Percentiles rank a stretch among this genome's conserved stretches.
These are phyloP conservation scores for Phialocephala sp. DNA, from an alignment of 2,329 filamentous ascomycete species.

Conservation along the genomic window DNA sequence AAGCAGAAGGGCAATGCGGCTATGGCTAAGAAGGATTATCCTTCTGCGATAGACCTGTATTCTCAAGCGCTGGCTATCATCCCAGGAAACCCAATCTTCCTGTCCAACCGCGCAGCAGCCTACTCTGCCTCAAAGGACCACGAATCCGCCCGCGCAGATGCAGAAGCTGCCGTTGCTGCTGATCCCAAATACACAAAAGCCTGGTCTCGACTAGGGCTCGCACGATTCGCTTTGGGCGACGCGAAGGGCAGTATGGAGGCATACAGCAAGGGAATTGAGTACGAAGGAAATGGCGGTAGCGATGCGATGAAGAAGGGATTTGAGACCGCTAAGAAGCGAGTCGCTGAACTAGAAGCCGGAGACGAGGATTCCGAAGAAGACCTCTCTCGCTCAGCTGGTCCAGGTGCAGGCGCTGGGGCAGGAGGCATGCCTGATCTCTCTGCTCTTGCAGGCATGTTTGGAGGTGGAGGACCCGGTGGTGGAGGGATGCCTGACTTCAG, in stretches of 20 bases:
- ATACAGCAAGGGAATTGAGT: conserved; percentile 89
- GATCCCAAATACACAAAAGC: conserved; percentile 97
- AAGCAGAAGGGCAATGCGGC: conserved; percentile 93
- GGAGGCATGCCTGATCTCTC: conserved; percentile 75
- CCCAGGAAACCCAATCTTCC: conserved; percentile 91
- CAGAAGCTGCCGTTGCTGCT: conserved; percentile 84
- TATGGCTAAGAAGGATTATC: conserved; percentile 94
- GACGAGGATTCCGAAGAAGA: conserved; percentile 49
- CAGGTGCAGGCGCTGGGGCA: conserved; percentile 51
- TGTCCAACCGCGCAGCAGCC: conserved; percentile 95
- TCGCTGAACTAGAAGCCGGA: conserved; percentile 75
- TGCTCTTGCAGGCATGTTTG: conserved; percentile 75
- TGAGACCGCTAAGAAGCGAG: conserved; percentile 88
- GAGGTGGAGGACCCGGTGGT: conserved; percentile 64
- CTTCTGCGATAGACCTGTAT: conserved; percentile 82
- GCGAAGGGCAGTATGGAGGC: conserved; percentile 92
- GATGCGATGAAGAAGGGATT: conserved; percentile 98
- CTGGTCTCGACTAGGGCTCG: conserved; percentile 92
- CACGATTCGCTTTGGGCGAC: conserved; percentile 89
- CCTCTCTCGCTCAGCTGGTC: conserved; percentile 49
- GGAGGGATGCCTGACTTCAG: conserved; percentile 88
- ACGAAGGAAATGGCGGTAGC: conserved; percentile 91
- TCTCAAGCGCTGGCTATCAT: conserved; percentile 81
- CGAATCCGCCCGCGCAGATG: conserved; percentile 82
- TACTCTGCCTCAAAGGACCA: conserved; percentile 87